phyloP scores from a whole-genome alignment of 2,329 filamentous ascomycete species.

The Colletotrichum sp. region DNA sequence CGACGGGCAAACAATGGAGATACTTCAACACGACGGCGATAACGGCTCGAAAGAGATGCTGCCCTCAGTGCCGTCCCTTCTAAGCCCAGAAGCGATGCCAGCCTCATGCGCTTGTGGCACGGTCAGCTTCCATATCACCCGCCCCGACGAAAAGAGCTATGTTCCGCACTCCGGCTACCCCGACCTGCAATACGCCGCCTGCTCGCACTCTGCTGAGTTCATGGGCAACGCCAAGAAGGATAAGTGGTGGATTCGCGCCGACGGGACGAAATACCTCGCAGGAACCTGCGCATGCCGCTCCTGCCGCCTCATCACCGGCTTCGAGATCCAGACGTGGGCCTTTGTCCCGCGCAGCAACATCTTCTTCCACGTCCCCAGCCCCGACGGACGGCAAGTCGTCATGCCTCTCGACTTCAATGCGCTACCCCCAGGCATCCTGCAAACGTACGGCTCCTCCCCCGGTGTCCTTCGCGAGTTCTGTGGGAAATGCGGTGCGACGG shows the following conservation, averaged over 20 bases:
- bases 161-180: constrained; percentile 52
- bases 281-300: constrained; percentile 66
- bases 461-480: constrained; percentile 68
- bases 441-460: constrained; percentile 57
- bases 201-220: neutral
- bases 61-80: neutral
- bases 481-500: constrained; percentile 63
- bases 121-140: constrained; percentile 61
- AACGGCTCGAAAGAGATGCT: neutral
- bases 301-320: constrained; percentile 65
- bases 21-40: neutral
- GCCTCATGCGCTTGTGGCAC: constrained; percentile 31
- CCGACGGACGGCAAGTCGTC: neutral
- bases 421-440: constrained; percentile 47
- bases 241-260: constrained; percentile 65
- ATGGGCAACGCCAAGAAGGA: constrained; percentile 49
- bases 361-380: constrained; percentile 36
- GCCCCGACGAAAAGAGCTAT: constrained; percentile 52
- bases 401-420: constrained; percentile 37
- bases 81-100: constrained; percentile 3
- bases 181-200: constrained; percentile 38
- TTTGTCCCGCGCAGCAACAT: constrained; percentile 69
- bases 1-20: neutral
- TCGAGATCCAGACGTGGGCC: constrained; percentile 69
- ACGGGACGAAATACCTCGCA: constrained; percentile 58